A percentile compares a stretch with the other conserved stretches of the same genome.
Conservation (phyloP, 371 early-diverging fungal genomes). For the Catenaria anguillulae region DNA sequence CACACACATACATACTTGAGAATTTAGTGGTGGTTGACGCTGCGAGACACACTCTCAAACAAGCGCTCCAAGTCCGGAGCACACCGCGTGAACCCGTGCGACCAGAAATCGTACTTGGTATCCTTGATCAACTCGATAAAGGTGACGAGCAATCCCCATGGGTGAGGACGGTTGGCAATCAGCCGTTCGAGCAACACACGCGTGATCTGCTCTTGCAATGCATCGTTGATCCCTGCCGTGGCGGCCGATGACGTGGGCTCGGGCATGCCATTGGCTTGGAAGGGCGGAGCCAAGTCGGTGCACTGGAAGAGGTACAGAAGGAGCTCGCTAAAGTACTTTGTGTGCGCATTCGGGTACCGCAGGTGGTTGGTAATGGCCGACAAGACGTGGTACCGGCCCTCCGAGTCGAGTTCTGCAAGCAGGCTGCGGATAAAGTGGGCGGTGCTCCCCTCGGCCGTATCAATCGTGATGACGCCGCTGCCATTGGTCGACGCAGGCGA, state of each 20-base stretch:
- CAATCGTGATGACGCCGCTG: slow-evolving; percentile 62
- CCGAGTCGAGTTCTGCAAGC: not conserved
- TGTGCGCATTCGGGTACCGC: slow-evolving; percentile 93
- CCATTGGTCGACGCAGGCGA: slow-evolving; percentile 36
- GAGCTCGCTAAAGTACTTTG: slow-evolving; percentile 70
- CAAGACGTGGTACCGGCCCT: slow-evolving; percentile 72
- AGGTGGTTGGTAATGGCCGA: slow-evolving; percentile 91
- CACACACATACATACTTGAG: too few relatives aligned
- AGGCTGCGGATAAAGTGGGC: slow-evolving; percentile 15
- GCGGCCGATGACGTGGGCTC: slow-evolving; percentile 58
- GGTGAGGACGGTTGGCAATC: slow-evolving; percentile 92
- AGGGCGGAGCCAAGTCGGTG: not conserved
- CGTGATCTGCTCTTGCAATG: slow-evolving; percentile 85
- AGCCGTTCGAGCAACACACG: slow-evolving; percentile 86
- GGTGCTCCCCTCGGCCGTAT: slow-evolving; percentile 40
- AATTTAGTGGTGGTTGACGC: slow-evolving; percentile 10
- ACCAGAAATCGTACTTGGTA: slow-evolving; percentile 78
- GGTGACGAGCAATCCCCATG: slow-evolving; percentile 91
- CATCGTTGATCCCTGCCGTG: slow-evolving; percentile 54
- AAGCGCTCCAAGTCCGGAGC: slow-evolving; percentile 57
- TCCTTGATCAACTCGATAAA: slow-evolving; percentile 93
- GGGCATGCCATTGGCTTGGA: slow-evolving; percentile 19
- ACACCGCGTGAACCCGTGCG: slow-evolving; percentile 54
- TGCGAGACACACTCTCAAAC: slow-evolving; percentile 52
- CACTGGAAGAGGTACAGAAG: slow-evolving; percentile 25